Conservation (phyloP, 306 rosid species). For the Castanospermum australe region DNA sequence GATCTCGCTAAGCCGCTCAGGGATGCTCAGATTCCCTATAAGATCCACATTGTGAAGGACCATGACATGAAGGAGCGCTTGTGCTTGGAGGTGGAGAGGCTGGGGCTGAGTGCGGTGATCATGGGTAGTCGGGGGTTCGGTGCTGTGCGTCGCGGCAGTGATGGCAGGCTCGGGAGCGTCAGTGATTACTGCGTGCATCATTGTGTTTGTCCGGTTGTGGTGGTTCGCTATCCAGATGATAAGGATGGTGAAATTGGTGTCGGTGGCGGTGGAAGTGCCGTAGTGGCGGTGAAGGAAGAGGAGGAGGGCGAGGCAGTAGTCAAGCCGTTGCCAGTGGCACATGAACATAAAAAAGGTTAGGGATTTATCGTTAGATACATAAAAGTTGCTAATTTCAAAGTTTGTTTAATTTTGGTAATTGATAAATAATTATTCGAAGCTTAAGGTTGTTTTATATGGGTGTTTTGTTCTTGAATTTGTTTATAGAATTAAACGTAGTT, state of each 20-base stretch:
- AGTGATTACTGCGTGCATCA: conserved; percentile 84
- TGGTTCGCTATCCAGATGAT: conserved; percentile 73
- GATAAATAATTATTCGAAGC: neutral
- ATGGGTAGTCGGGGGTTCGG: conserved; percentile 88
- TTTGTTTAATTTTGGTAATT: neutral
- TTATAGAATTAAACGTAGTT: neutral
- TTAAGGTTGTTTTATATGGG: neutral
- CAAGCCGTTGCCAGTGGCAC: conserved; percentile 23
- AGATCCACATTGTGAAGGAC: conserved; percentile 85
- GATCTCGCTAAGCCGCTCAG: conserved; percentile 61
- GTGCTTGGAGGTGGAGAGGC: conserved; percentile 78
- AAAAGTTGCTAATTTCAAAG: neutral
- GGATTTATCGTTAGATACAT: neutral
- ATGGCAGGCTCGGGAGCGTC: conserved; percentile 75
- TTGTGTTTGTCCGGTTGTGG: conserved; percentile 79
- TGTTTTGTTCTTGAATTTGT: neutral
- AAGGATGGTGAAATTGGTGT: conserved; percentile 42
- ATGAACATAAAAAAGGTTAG: conserved; percentile 52
- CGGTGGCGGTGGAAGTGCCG: conserved; percentile 5
- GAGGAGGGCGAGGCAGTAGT: conserved; percentile 39
- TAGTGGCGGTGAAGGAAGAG: conserved; percentile 32
- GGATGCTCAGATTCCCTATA: conserved; percentile 81
- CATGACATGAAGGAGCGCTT: conserved; percentile 83
- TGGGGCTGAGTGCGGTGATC: conserved; percentile 72
- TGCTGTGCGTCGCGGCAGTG: conserved; percentile 63